phyloP scores from a whole-genome alignment of 768 basidiomycete species.

The Leccinum longicurvipes region DNA sequence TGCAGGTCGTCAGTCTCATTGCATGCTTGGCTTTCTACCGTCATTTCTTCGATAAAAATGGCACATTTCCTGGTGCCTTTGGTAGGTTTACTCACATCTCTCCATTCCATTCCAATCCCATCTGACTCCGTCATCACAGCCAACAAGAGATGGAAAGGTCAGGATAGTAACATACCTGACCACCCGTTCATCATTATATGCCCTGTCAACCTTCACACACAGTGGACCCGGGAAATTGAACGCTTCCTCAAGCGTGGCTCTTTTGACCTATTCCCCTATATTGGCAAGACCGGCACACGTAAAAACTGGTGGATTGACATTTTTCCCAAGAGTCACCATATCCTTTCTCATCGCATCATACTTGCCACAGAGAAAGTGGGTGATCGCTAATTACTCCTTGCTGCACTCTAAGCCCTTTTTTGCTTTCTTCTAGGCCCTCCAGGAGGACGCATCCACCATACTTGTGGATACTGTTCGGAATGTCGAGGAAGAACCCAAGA shows the following conservation, averaged over 20 bases:
- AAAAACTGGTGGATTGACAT: background rate
- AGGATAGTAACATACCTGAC: background rate
- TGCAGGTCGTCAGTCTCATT: background rate
- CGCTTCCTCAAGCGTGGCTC: background rate
- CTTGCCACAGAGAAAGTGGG: background rate
- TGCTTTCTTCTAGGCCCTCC: background rate
- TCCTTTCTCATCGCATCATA: background rate
- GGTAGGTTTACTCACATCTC: background rate
- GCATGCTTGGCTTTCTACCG: background rate
- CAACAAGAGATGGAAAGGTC: background rate
- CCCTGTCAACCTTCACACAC: background rate
- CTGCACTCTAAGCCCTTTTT: background rate
- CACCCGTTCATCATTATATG: background rate
- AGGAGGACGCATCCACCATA: background rate
- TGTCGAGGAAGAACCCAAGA: background rate
- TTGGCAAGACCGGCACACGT: background rate
- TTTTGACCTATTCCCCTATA: conserved; percentile 4
- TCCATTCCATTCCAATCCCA: too few species aligned
- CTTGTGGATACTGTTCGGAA: background rate
- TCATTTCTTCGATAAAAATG: background rate
- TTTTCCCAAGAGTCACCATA: background rate
- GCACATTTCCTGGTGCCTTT: background rate
- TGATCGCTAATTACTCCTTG: background rate
- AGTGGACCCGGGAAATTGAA: background rate
- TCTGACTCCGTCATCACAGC: background rate